Base-by-base conservation (phyloP, 164 flowering plant genomes). In the Pachysandra terminalis region DNA sequence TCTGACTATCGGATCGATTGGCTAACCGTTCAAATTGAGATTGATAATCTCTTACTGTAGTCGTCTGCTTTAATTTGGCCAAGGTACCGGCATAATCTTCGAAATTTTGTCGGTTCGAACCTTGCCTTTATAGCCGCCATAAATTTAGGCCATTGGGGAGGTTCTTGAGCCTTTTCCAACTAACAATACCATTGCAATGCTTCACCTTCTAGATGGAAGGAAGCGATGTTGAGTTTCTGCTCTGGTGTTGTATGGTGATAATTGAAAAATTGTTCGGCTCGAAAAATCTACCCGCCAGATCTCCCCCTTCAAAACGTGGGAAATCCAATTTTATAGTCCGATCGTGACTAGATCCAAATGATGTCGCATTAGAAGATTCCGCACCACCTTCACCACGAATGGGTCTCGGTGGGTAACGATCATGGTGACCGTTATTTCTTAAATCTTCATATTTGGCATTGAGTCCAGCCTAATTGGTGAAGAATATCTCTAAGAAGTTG, bases 191-290 rank as follows among this genome's bases (percentile, higher is more conserved):
- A 58, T 23, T 15, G 27, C 23, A 15, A 22, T 10, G 61, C 61
- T 4, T 58, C 61, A 8, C 61, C 12, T 58, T 58, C 61, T 7
- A 58, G 3, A 17, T 58, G 26, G 28, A 12, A 58, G 9, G 12
- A 4, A 2, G 61, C 61, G 12, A 58, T 12, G 9, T 9, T 5
- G 23, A 58, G 61, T 26, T 23, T 17, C 2, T 58, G 22, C 5
- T 23, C 61, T 16, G 61, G 25, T 5, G 27, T 58, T 58, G n/a
- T n/a, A n/a, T 58, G 61, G 5, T 23, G 3, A 22, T 4, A 58
- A 5, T 58, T 27, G 61, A 58, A 58, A 27, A 58, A 58, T 58
- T 58, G 61, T 10, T 58, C 26, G 9, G 61, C 61, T 26, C 61
- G 61, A 58, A 7, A 9, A 26, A 58, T 26, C 61, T 22, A 58